A percentile compares a stretch with the other conserved stretches of the same genome.
These are phyloP conservation scores for Hygrophila difformis DNA, from an alignment of 257 asterid species.

Conservation along the genomic window DNA sequence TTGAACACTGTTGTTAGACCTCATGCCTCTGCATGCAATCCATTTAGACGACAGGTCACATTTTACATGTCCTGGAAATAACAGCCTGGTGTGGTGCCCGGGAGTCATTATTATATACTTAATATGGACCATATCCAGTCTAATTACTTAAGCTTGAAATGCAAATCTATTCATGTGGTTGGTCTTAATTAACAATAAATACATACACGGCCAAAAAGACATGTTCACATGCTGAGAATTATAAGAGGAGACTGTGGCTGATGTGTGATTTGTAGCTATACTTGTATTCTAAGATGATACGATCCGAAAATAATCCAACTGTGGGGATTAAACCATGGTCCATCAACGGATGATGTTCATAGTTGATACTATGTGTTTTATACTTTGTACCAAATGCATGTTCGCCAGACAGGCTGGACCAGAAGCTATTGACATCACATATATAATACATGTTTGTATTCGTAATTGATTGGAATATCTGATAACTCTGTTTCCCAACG, in stretches of 20 bases:
- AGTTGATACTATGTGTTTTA: conserved; percentile 35
- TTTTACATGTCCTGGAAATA: conserved; percentile 7
- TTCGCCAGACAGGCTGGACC: conserved; percentile 34
- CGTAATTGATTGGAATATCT: conserved; percentile 14
- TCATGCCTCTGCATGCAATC: too few relatives aligned
- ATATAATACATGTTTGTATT: too few relatives aligned
- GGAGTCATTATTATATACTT: conserved; percentile 2
- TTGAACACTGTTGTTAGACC: too few relatives aligned
- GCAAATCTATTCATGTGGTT: conserved; percentile 23
- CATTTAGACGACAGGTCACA: conserved; percentile 5
- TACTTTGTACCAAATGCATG: conserved; percentile 17
- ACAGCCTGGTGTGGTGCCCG: conserved; percentile 8
- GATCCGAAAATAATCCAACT: conserved; percentile 35
- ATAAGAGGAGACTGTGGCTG: conserved; percentile 22
- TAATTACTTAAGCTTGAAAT: conserved; percentile 5
- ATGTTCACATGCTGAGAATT: conserved; percentile 20
- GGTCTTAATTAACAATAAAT: conserved; percentile 20
- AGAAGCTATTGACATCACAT: conserved; percentile 27
- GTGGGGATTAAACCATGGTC: conserved; percentile 22
- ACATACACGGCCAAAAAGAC: conserved; percentile 8
- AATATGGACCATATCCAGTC: conserved; percentile 13
- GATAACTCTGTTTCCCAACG: conserved; percentile 7
- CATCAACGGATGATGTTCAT: conserved; percentile 21
- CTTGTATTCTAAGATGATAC: conserved; percentile 15
- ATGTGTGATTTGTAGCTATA: conserved; percentile 14